Base-by-base conservation (phyloP, 192 early-diverging fungal species). In the Coemansia sp. region DNA sequence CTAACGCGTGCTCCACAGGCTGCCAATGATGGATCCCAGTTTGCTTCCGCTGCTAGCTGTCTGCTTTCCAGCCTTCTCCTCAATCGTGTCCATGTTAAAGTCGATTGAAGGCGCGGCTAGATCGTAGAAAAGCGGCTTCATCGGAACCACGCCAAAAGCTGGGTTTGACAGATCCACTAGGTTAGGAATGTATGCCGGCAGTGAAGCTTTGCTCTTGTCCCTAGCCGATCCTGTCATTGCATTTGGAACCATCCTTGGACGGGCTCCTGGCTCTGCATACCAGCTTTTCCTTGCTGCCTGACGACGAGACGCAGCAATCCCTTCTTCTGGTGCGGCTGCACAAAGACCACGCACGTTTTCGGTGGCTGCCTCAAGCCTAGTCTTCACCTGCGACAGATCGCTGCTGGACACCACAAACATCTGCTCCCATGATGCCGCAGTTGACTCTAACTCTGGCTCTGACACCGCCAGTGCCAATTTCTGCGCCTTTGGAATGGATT, bases 71-170 rank as follows among this genome's bases (percentile, higher is more conserved):
- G 71, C 72, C 66, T 46, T 39, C 15, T 52, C 77, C 41, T 65
- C 47, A 41, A 82, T 71, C 0, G 66, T 45, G 1, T 45, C 72
- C 46, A 66, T 60, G 72, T 82, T 72, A 64, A 82, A 82, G 65
- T 72, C 80, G 15, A 78, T 74, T 22, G 57, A 56, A 13, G 70
- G n/a, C 5, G 68, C 71, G 16, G 76, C 80, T 5, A 82, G 72
- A 65, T 82, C 80, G 72, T 82, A 82, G 68, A 77, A 78, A 51
- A 82, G 65, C 26, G 80, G 80, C 63, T 78, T 77, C 42, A 69
- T 48, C 0, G 80, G 72, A 40, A 82, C 76, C 3, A 67, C 56
- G 8, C 47, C 74, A 57, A 76, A 72, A 9, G 59, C 52, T 2
- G 36, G 15, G 36, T 12, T 57, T 4, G 55, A n/a, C 39, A 73